A percentile compares a stretch with the other conserved stretches of the same genome.
Conservation (phyloP, 768 basidiomycete genomes). For the Hericium erinaceus region DNA sequence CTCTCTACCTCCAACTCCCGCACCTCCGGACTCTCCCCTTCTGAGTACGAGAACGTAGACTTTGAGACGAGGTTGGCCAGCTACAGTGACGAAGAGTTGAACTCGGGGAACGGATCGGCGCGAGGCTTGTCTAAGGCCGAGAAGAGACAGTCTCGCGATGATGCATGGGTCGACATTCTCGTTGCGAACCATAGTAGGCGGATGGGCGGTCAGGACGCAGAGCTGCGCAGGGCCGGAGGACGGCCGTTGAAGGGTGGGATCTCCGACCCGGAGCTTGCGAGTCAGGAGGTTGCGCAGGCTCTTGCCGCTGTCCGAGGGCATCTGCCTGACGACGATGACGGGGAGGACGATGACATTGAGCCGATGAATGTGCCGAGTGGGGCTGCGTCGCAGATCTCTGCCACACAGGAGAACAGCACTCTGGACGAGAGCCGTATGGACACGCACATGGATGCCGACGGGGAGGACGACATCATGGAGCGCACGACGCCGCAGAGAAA, state of each 20-base stretch:
- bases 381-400: slow-evolving; percentile 1
- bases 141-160: slow-evolving; percentile 41
- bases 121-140: slow-evolving; percentile 28
- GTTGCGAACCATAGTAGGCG: slow-evolving; percentile 50
- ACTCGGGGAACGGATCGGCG: slow-evolving; percentile 1
- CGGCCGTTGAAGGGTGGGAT: slow-evolving; percentile 26
- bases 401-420: slow-evolving; percentile 1
- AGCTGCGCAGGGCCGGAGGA: slow-evolving; percentile 19
- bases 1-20: slow-evolving; percentile 44
- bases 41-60: slow-evolving; percentile 75
- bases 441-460: slow-evolving; percentile 18
- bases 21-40: slow-evolving; percentile 45
- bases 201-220: slow-evolving; percentile 48
- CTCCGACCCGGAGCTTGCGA: slow-evolving; percentile 62
- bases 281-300: slow-evolving; percentile 64
- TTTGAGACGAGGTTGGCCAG: slow-evolving; percentile 76
- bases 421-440: neutral
- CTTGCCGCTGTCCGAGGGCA: slow-evolving; percentile 44
- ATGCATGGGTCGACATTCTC: slow-evolving; percentile 85
- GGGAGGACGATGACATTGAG: slow-evolving; percentile 28
- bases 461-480: slow-evolving; percentile 15
- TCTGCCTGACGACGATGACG: slow-evolving; percentile 33
- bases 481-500: slow-evolving; percentile 9
- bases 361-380: slow-evolving; percentile 10
- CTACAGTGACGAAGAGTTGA: slow-evolving; percentile 37